Evolutionary conservation across 495 filamentous ascomycete species (phyloP), one percentile per base, ranked within the genome.

Genomic region (Talaromyces adpressus): DNA sequence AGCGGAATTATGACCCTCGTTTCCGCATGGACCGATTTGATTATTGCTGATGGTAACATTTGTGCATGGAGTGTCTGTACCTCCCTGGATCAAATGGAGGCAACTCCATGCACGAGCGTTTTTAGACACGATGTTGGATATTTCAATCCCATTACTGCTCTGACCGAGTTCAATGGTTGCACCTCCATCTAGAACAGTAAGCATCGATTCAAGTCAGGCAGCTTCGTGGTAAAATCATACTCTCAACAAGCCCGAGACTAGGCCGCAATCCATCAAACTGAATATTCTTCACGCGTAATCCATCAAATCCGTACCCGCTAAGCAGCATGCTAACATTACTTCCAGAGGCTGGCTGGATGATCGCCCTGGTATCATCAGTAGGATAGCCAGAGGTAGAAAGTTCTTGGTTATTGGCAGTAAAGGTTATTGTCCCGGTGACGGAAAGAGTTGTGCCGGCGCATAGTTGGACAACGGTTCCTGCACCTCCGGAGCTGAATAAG

Each of bases 51-150:
- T 53, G 29, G 66, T 68, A 8, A 59, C 64, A 47, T 68, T 68
- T 14, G 39, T 66, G 36, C 66, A 68, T 16, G 66, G 66, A 47
- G 16, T 52, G 29, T 53, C 20, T 23, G 62, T 45, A 8, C 66
- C 66, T 14, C 56, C 56, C 45, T 65, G 63, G 25, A 68, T 52
- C 8, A 66, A 23, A 62, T 68, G 66, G 2, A 66, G 41, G 41
- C 66, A 68, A 49, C 66, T 68, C 66, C 66, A 68, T 23, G 51
- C 65, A 16, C 66, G 63, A 41, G 66, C 41, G 53, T 68, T 68
- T 36, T 20, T 32, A 14, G 66, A 68, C 8, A 54, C 59, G 8
- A 68, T 63, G 32, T 68, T 49, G 14, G 58, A 63, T 18, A 68
- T 52, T 6, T 41, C 36, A 59, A 66, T 63, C 4, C 63, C 61